phyloP scores from a whole-genome alignment of 2,329 filamentous ascomycete species.

The Trichoderma sp. region DNA sequence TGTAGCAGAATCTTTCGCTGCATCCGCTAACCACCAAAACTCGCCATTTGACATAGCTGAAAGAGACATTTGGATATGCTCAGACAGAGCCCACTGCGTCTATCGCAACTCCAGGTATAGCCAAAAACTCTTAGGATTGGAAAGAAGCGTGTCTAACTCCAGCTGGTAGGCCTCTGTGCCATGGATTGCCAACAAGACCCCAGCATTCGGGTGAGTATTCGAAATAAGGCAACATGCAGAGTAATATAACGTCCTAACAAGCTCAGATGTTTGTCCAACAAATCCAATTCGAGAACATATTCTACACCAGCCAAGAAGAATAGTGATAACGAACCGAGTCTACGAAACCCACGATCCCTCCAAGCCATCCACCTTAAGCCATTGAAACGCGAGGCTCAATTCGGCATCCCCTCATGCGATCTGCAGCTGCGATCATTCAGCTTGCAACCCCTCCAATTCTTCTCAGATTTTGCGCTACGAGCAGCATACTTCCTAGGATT shows the following conservation, averaged over 20 bases:
- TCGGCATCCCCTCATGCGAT: slow-evolving; percentile 82
- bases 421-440: slow-evolving; percentile 91
- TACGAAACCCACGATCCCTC: slow-evolving; percentile 71
- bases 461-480: slow-evolving; percentile 88
- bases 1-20: slow-evolving; percentile 6
- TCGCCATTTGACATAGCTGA: neutral
- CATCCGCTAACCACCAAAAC: neutral
- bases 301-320: neutral
- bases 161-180: slow-evolving; percentile 1
- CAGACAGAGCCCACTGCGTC: slow-evolving; percentile 29
- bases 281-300: neutral
- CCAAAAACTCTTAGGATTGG: too few relatives aligned
- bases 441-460: slow-evolving; percentile 87
- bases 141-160: neutral
- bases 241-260: neutral
- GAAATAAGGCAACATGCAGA: neutral
- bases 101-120: slow-evolving; percentile 29
- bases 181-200: slow-evolving; percentile 8
- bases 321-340: neutral
- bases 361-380: slow-evolving; percentile 85
- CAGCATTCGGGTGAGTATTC: slow-evolving; percentile 1
- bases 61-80: slow-evolving; percentile 26
- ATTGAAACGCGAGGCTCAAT: slow-evolving; percentile 68
- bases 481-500: slow-evolving; percentile 92
- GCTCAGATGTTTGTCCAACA: neutral